A percentile compares a stretch with the other conserved stretches of the same genome.
Conservation (phyloP, 805 yeast genomes). For the Sungouiella thailandica region DNA sequence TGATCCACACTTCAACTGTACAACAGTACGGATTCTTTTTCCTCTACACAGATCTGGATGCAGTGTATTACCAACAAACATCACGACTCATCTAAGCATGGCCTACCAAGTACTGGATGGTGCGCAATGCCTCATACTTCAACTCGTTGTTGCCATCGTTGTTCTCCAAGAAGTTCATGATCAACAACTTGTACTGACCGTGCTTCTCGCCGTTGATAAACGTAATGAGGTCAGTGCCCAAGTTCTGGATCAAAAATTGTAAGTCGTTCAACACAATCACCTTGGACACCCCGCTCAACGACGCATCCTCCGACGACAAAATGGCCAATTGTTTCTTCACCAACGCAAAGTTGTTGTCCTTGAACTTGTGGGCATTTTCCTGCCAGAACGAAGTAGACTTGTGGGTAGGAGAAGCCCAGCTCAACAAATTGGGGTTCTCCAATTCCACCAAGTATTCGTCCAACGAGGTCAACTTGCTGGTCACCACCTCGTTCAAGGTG, state of each 20-base stretch:
- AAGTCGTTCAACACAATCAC: constrained; percentile 41
- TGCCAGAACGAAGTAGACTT: constrained; percentile 85
- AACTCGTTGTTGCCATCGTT: constrained; percentile 78
- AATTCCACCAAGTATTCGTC: constrained; percentile 89
- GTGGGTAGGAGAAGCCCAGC: constrained; percentile 85
- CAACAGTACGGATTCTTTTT: no score
- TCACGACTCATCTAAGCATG: constrained; percentile 42
- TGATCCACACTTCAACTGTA: no score
- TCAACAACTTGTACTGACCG: constrained; percentile 64
- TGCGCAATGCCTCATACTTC: constrained; percentile 89
- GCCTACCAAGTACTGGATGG: constrained; percentile 91
- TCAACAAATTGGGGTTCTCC: constrained; percentile 67
- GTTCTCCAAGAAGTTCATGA: constrained; percentile 73
- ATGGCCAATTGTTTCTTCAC: constrained; percentile 57
- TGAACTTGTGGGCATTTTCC: constrained; percentile 72
- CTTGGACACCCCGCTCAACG: constrained; percentile 17
- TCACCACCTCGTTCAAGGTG: constrained; percentile 65
- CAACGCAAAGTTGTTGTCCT: constrained; percentile 69
- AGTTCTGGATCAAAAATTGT: constrained; percentile 36
- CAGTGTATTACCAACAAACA: no score
- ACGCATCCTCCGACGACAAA: constrained; percentile 30
- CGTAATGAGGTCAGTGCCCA: constrained; percentile 34
- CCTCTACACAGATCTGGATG: no score
- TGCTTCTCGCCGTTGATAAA: constrained; percentile 36
- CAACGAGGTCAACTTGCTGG: constrained; percentile 73